Evolutionary conservation across 176 grass and related monocot species (phyloP).

Genomic region (Oryza nivara): DNA sequence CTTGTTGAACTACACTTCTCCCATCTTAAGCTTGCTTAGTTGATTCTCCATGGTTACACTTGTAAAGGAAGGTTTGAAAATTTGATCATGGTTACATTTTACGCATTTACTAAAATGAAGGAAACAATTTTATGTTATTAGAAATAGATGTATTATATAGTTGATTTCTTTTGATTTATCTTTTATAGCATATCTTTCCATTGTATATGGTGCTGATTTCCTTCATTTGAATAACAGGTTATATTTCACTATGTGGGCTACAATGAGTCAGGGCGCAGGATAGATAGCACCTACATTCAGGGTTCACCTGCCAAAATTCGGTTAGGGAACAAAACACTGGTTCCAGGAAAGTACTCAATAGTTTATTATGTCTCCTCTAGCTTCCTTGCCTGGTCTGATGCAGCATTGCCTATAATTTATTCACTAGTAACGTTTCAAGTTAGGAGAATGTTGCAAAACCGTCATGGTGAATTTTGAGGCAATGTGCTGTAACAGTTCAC

Average conservation of each 20-base stretch:
- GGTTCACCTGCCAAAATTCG: constrained; percentile 91
- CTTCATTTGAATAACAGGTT: constrained; percentile 52
- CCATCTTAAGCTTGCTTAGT: constrained; percentile 17
- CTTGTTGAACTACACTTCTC: background rate
- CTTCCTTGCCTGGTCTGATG: background rate
- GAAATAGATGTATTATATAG: constrained; percentile 8
- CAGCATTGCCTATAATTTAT: background rate
- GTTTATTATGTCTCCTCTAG: background rate
- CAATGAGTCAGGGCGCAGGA: constrained; percentile 94
- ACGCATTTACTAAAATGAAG: background rate
- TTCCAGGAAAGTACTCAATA: constrained; percentile 79
- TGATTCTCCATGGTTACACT: constrained; percentile 23
- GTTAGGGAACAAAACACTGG: constrained; percentile 88
- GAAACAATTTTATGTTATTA: background rate
- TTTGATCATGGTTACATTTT: background rate
- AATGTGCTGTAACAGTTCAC: constrained; percentile 17
- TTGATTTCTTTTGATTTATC: background rate
- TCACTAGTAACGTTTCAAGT: background rate
- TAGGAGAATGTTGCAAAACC: constrained; percentile 9
- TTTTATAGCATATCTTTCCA: constrained; percentile 30
- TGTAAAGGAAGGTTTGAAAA: constrained; percentile 25
- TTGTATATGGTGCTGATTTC: constrained; percentile 33
- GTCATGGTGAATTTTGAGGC: background rate
- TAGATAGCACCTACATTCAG: constrained; percentile 97
- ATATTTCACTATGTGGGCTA: constrained; percentile 93